Percentiles rank a stretch among this genome's conserved stretches.
phyloP scores from a whole-genome alignment of 345 rosid genomes.

The Populus tremula region DNA sequence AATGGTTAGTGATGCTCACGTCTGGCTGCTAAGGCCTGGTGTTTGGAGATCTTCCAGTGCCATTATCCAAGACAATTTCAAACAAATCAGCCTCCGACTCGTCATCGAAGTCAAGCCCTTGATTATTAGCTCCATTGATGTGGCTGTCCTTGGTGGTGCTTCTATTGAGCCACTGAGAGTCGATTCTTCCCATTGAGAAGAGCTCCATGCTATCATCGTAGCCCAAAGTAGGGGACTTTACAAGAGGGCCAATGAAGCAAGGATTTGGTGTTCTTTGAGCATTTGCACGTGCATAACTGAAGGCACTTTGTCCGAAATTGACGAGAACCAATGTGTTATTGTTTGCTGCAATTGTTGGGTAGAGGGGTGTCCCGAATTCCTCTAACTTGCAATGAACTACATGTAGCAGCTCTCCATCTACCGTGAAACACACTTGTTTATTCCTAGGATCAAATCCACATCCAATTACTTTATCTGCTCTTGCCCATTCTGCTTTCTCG shows the following conservation, averaged over 20 bases:
- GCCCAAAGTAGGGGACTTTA: constrained; percentile 44
- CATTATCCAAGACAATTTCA: constrained; percentile 67
- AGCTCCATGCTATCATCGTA: constrained; percentile 79
- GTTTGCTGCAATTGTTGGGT: constrained; percentile 61
- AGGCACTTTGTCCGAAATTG: constrained; percentile 60
- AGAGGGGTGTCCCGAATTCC: constrained; percentile 56
- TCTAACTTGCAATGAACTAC: constrained; percentile 53
- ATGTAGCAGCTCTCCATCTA: constrained; percentile 50
- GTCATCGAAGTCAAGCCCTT: constrained; percentile 53
- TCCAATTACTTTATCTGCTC: constrained; percentile 48
- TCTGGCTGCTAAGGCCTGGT: constrained; percentile 23
- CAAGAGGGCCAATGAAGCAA: constrained; percentile 54
- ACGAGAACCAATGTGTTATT: constrained; percentile 40
- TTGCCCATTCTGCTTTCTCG: constrained; percentile 50
- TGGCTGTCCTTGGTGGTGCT: constrained; percentile 36
- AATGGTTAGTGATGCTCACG: constrained; percentile 11
- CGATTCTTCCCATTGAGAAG: constrained; percentile 88
- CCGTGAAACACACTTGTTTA: constrained; percentile 61
- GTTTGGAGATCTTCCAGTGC: constrained; percentile 40
- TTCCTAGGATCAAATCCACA: constrained; percentile 66
- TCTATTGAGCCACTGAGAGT: constrained; percentile 69
- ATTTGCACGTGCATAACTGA: constrained; percentile 52
- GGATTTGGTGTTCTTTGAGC: constrained; percentile 58
- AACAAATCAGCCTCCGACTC: constrained; percentile 91
- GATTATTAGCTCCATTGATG: constrained; percentile 25